A percentile compares a stretch with the other conserved stretches of the same genome.
Evolutionary conservation across 805 yeast species (phyloP).

Genomic region (Candida chilensis): DNA sequence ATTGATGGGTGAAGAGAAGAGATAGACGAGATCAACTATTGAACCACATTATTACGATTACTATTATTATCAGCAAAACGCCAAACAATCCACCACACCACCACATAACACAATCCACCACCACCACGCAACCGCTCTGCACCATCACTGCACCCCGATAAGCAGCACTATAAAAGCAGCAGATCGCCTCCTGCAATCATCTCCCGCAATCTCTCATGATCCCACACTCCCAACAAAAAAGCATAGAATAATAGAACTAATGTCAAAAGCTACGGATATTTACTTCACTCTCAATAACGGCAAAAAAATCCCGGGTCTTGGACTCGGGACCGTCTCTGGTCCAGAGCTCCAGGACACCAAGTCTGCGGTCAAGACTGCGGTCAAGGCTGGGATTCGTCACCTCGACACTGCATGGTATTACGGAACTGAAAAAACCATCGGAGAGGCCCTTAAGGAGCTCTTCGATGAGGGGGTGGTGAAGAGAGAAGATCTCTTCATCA

Average conservation of each 20-base stretch:
- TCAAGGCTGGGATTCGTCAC: conserved; percentile 37
- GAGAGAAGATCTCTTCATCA: conserved; percentile 31
- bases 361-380: conserved; percentile 23
- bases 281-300: conserved; percentile 48
- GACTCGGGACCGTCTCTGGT: conserved; percentile 47
- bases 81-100: too few species aligned
- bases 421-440: conserved; percentile 31
- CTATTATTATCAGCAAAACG: too few species aligned
- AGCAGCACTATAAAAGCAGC: too few species aligned
- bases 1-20: too few species aligned
- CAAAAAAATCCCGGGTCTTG: conserved; percentile 52
- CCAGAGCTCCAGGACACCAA: conserved; percentile 15
- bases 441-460: conserved; percentile 25
- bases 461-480: conserved; percentile 25
- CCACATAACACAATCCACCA: too few species aligned
- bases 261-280: conserved; percentile 28
- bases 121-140: too few species aligned
- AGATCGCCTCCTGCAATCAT: not conserved
- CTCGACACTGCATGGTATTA: conserved; percentile 46
- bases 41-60: too few species aligned
- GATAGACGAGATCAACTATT: too few species aligned
- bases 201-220: not conserved
- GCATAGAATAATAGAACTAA: too few species aligned
- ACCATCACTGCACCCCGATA: too few species aligned
- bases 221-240: too few species aligned